Conservation (phyloP, 139 green algal species). For the Astrephomene gubernaculifera region DNA sequence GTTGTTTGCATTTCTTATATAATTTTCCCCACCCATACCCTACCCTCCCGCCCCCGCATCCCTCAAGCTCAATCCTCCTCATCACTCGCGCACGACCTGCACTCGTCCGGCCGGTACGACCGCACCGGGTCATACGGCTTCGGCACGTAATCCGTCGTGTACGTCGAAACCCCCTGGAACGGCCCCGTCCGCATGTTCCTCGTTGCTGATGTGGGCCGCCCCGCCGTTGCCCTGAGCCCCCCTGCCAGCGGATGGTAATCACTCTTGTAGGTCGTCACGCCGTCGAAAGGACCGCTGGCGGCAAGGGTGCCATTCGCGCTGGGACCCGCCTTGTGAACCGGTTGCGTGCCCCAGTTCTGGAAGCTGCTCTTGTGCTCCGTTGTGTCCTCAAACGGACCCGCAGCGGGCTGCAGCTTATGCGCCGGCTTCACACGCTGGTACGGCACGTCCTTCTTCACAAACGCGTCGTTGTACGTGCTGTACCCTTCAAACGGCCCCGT, state of each 20-base stretch:
- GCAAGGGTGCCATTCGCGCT: background rate
- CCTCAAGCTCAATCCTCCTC: no score
- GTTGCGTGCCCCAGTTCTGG: slow-evolving; percentile 33
- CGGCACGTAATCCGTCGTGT: slow-evolving; percentile 26
- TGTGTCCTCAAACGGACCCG: slow-evolving; percentile 20
- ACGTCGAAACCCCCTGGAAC: background rate
- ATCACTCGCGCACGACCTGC: no score
- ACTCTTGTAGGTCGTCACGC: slow-evolving; percentile 18
- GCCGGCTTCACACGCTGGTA: slow-evolving; percentile 17
- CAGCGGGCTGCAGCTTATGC: background rate
- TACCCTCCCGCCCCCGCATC: no score
- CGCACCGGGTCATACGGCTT: slow-evolving; percentile 2
- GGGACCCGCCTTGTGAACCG: background rate
- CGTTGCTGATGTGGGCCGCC: background rate
- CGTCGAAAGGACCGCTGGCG: slow-evolving; percentile 10
- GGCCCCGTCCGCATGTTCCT: background rate
- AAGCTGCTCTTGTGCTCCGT: slow-evolving; percentile 20
- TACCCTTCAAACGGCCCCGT: slow-evolving; percentile 7
- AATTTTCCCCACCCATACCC: no score
- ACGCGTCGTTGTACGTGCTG: slow-evolving; percentile 28
- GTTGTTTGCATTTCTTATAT: no score
- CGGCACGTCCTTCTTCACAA: slow-evolving; percentile 36
- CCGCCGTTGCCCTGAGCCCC: background rate
- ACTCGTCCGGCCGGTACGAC: slow-evolving; percentile 18
- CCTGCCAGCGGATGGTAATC: slow-evolving; percentile 29